Conservation (phyloP, 768 basidiomycete genomes). For the Lactarius evosmus region DNA sequence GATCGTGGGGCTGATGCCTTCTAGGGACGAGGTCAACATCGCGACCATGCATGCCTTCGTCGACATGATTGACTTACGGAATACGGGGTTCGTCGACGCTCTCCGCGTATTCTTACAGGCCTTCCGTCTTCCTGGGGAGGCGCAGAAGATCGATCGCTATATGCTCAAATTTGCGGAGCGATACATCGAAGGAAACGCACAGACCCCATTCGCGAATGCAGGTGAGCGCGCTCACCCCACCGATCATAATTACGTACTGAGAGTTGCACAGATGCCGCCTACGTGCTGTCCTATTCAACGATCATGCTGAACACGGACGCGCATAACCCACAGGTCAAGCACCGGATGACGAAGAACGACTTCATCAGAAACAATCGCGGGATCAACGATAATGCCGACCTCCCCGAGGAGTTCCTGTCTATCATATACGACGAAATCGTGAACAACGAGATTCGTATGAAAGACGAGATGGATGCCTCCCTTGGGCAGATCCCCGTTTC, state of each 20-base stretch:
- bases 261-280: constrained; percentile 71
- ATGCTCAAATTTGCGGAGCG: constrained; percentile 99
- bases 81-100: constrained; percentile 82
- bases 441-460: constrained; percentile 95
- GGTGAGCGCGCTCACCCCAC: constrained; percentile 47
- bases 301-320: constrained; percentile 98
- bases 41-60: constrained; percentile 98
- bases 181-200: constrained; percentile 85
- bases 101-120: constrained; percentile 87
- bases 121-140: constrained; percentile 95
- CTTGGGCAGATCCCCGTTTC: constrained; percentile 39
- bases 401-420: constrained; percentile 80
- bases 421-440: constrained; percentile 89
- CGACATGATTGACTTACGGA: constrained; percentile 83
- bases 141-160: constrained; percentile 97
- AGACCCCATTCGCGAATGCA: constrained; percentile 89
- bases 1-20: neutral
- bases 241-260: neutral
- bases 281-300: constrained; percentile 91
- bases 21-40: constrained; percentile 83
- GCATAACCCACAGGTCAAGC: constrained; percentile 92
- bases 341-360: constrained; percentile 87
- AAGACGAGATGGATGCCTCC: constrained; percentile 83
- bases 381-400: constrained; percentile 87
- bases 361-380: constrained; percentile 95